phyloP scores from a whole-genome alignment of 129 eudicot species.

The Centella asiatica region DNA sequence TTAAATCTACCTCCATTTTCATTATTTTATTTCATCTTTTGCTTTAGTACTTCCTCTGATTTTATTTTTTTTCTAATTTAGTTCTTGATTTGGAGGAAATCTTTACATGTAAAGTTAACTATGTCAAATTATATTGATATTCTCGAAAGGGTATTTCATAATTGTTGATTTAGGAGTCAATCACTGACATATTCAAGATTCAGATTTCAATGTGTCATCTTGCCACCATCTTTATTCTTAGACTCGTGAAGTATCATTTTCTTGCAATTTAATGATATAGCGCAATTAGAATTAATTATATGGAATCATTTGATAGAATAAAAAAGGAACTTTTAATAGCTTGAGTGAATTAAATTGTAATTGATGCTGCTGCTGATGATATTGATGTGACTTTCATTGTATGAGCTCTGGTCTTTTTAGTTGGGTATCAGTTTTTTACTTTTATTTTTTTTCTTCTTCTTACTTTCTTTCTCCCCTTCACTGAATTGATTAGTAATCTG shows the following conservation, averaged over 20 bases:
- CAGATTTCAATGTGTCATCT: neutral
- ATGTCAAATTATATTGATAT: too few species aligned
- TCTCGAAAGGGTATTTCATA: neutral
- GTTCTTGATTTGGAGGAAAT: neutral
- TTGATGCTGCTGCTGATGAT: neutral
- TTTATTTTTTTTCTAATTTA: neutral
- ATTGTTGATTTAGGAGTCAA: slow-evolving; percentile 8
- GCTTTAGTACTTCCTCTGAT: neutral
- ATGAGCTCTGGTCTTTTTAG: neutral
- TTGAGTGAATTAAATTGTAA: neutral
- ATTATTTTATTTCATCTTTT: neutral
- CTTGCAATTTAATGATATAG: slow-evolving; percentile 1
- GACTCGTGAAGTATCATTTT: neutral
- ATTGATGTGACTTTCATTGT: neutral
- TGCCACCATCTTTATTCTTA: slow-evolving; percentile 10
- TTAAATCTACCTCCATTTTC: neutral
- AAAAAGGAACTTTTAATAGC: slow-evolving; percentile 9
- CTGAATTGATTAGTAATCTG: neutral
- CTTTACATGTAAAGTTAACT: neutral
- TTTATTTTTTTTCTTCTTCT: neutral
- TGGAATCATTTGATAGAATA: slow-evolving; percentile 15
- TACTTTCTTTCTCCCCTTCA: too few species aligned
- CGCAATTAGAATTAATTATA: neutral
- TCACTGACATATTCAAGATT: slow-evolving; percentile 11
- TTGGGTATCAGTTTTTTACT: neutral